Conservation (phyloP, 2,329 filamentous ascomycete genomes). For the Ophiostoma triangulosporum region DNA sequence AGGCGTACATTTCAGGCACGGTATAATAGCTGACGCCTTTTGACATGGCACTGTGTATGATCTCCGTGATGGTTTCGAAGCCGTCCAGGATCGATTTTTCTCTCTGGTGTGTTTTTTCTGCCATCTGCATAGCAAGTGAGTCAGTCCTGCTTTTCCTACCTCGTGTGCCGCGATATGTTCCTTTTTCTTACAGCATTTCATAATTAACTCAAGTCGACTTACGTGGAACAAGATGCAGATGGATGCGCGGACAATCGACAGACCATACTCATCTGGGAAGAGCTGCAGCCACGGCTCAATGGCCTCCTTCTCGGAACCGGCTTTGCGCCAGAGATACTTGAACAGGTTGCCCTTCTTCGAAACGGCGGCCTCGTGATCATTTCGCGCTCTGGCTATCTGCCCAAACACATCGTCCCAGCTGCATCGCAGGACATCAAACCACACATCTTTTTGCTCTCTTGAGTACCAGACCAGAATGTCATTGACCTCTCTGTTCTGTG, state of each 20-base stretch:
- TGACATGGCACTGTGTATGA: constrained; percentile 6
- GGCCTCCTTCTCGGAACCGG: constrained; percentile 3
- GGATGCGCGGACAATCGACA: constrained; percentile 5
- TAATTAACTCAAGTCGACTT: background rate
- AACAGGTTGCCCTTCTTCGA: background rate
- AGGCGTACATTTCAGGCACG: constrained; percentile 6
- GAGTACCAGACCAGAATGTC: background rate
- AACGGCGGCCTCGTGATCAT: constrained; percentile 1
- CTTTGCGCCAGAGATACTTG: constrained; percentile 8
- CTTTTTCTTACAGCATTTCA: too few species aligned
- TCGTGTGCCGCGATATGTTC: background rate
- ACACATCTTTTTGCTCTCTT: background rate
- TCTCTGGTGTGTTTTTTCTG: constrained; percentile 4
- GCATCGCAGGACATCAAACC: constrained; percentile 5
- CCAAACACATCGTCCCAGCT: constrained; percentile 7
- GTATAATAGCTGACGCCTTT: constrained; percentile 1
- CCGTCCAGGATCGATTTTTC: constrained; percentile 5
- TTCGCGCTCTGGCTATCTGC: constrained; percentile 5
- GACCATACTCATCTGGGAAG: constrained; percentile 8
- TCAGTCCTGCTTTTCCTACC: background rate
- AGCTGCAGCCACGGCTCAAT: constrained; percentile 8
- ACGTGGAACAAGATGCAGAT: constrained; percentile 8
- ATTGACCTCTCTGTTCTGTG: background rate
- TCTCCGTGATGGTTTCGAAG: constrained; percentile 8
- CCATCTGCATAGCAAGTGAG: background rate